Evolutionary conservation across 1,284 basidiomycete genomes (phyloP), one percentile per base, ranked within the genome.

Genomic region (Ustilago crameri): DNA sequence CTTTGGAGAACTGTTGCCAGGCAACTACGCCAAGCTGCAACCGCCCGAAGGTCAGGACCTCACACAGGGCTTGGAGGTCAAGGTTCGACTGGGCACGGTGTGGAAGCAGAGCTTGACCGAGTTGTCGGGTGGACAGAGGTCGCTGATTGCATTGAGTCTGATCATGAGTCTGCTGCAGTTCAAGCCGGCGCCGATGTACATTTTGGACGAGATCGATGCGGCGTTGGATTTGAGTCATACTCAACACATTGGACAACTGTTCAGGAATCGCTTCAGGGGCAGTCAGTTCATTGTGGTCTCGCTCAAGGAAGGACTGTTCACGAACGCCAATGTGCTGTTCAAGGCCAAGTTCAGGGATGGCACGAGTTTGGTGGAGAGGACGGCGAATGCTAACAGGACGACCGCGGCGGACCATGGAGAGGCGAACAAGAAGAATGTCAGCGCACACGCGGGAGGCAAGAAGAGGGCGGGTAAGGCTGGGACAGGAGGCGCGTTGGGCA

Each of bases 161-260:
- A 98, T 98, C 86, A 95, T 98, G 94, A 91, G 95, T 0, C 88
- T 98, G 38, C 88, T 98, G 34, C 95, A 98, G 84, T 98, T 98
- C 88, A 97, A 98, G 83, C 94, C 95, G 2, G 95, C 95, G n/a
- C 96, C 94, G 0, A 95, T 98, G 93, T 98, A 98, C 84, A 98
- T 98, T 81, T 88, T 98, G 22, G 96, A 98, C 85, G 96, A 98
- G 85, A 96, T 98, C 76, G 94, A 98, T 84, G 93, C 95, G 0
- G 95, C 95, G 5, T 88, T 97, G 43, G 95, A 98, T 85, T 86
- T 98, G 22, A 94, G 93, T 46, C 95, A 98, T 81, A 98, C 95
- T 9, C 73, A 96, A 80, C 93, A 98, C 84, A 97, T 98, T 67
- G 95, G 95, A 23, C 93, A 95, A 77, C 88, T 98, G 17, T 97